phyloP scores from a whole-genome alignment of 2,329 filamentous ascomycete species.

The Calonectria fujianensis region DNA sequence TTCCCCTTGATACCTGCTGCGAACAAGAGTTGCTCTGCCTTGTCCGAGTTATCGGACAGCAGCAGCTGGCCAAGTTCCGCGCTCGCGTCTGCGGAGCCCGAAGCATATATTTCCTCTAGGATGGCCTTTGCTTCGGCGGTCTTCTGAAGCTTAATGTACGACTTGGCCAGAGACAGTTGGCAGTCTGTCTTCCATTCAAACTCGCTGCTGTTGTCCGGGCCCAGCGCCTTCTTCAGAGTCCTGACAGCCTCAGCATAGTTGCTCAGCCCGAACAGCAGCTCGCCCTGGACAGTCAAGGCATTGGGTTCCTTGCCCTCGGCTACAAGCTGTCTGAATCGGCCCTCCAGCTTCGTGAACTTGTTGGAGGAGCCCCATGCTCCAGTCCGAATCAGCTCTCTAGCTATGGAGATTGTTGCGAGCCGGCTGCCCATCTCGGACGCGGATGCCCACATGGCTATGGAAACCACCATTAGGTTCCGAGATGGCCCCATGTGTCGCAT shows the following conservation, averaged over 20 bases:
- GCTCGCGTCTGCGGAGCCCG: conserved; percentile 53
- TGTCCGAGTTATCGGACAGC: conserved; percentile 46
- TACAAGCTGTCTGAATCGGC: conserved; percentile 58
- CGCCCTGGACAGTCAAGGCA: conserved; percentile 60
- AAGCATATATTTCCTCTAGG: conserved; percentile 50
- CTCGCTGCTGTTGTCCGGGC: conserved; percentile 23
- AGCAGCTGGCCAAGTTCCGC: conserved; percentile 55
- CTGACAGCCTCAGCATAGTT: conserved; percentile 50
- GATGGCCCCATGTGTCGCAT: conserved; percentile 45
- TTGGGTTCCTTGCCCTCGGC: conserved; percentile 57
- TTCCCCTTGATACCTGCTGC: conserved; percentile 53
- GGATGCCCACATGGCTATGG: conserved; percentile 55
- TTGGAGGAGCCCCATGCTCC: conserved; percentile 47
- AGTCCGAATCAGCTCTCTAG: conserved; percentile 47
- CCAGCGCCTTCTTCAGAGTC: conserved; percentile 53
- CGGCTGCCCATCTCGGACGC: conserved; percentile 58
- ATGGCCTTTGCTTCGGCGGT: conserved; percentile 50
- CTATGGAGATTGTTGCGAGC: conserved; percentile 57
- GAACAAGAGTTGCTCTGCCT: conserved; percentile 54
- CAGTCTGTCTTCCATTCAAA: conserved; percentile 57
- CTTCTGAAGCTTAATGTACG: conserved; percentile 50
- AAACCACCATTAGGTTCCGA: conserved; percentile 42
- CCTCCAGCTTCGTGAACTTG: conserved; percentile 49
- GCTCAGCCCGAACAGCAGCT: conserved; percentile 52
- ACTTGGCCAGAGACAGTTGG: conserved; percentile 53